Conservation (phyloP, 164 flowering plant genomes). For the Cinnamomum chago region DNA sequence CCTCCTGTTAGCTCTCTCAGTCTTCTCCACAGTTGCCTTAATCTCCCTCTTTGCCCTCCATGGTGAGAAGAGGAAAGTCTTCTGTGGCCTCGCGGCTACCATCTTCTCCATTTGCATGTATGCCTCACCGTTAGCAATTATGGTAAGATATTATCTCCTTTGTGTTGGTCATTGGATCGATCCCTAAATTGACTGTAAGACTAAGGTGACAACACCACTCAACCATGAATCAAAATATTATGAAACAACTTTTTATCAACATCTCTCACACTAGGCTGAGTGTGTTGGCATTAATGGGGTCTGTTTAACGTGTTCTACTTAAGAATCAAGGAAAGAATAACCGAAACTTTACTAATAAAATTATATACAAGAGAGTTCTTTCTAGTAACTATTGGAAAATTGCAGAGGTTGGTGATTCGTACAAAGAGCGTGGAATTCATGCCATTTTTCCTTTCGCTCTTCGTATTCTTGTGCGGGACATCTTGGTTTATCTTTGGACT, state of each 20-base stretch:
- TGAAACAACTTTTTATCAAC: no score
- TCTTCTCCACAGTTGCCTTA: conserved; percentile 52
- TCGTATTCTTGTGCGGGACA: conserved; percentile 44
- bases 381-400: no score
- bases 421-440: conserved; percentile 61
- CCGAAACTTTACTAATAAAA: no score
- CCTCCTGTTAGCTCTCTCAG: conserved; percentile 35
- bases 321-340: no score
- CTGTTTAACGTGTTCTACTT: no score
- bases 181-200: not conserved
- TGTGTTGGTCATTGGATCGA: not conserved
- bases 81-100: conserved; percentile 79
- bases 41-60: conserved; percentile 68
- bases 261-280: no score
- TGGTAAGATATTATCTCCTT: conserved; percentile 41
- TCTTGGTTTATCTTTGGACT: conserved; percentile 53
- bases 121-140: conserved; percentile 78
- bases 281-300: not conserved
- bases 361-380: no score
- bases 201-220: no score
- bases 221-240: no score
- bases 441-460: conserved; percentile 56
- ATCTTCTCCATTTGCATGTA: conserved; percentile 89
- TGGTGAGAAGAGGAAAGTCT: conserved; percentile 55
- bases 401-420: conserved; percentile 49